A percentile compares a stretch with the other conserved stretches of the same genome.
Evolutionary conservation across 306 rosid genomes (phyloP).

Genomic region (Crotalaria pallida): DNA sequence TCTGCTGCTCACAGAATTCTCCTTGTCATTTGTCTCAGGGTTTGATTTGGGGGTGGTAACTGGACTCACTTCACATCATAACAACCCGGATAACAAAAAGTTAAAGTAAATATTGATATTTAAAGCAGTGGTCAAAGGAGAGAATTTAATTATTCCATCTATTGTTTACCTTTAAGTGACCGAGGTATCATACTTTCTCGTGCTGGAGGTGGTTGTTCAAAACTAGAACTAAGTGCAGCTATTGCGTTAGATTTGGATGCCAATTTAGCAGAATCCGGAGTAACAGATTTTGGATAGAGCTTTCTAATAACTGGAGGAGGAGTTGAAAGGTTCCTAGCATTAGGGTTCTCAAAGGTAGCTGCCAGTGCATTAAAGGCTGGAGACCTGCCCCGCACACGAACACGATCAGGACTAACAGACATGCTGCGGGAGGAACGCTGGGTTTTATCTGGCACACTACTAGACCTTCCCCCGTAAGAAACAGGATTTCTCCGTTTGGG

Average conservation of each 20-base stretch:
- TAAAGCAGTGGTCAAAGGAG: background rate
- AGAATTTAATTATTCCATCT: background rate
- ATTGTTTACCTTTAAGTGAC: slow-evolving; percentile 57
- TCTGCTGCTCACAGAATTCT: slow-evolving; percentile 47
- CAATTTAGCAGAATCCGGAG: slow-evolving; percentile 57
- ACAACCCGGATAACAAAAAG: slow-evolving; percentile 9
- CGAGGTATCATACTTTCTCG: slow-evolving; percentile 65
- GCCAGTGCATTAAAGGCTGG: slow-evolving; percentile 93
- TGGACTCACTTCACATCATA: slow-evolving; percentile 49
- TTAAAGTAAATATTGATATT: background rate
- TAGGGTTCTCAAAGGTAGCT: slow-evolving; percentile 73
- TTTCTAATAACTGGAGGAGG: slow-evolving; percentile 80
- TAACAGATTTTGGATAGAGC: slow-evolving; percentile 71
- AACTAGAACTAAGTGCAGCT: slow-evolving; percentile 57
- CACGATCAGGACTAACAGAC: slow-evolving; percentile 91
- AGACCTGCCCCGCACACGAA: slow-evolving; percentile 92
- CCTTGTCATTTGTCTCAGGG: slow-evolving; percentile 51
- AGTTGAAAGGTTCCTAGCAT: slow-evolving; percentile 75
- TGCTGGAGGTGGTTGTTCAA: slow-evolving; percentile 60
- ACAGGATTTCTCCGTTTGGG: slow-evolving; percentile 70
- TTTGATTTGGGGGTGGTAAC: slow-evolving; percentile 45
- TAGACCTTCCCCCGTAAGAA: slow-evolving; percentile 83
- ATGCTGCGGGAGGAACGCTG: slow-evolving; percentile 90
- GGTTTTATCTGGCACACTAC: slow-evolving; percentile 78
- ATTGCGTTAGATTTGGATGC: slow-evolving; percentile 62